Base-by-base conservation (phyloP, 805 yeast genomes). In the Hanseniaspora lachancei region DNA sequence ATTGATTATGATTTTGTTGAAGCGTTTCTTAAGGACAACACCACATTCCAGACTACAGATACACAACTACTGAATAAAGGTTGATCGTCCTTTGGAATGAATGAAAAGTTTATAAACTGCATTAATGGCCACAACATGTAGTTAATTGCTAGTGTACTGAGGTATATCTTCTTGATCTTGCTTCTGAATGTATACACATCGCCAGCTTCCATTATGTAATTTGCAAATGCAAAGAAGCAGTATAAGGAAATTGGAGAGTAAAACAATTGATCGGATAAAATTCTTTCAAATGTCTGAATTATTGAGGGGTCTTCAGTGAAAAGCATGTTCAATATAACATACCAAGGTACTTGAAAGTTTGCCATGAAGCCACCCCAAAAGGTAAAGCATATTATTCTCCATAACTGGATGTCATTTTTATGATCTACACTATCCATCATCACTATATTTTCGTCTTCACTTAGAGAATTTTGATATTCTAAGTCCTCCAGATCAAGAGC, bases 31-130 rank as follows among this genome's bases (percentile, higher is more conserved):
- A 86, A 80, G 0, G 95, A 88, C 50, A 91, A 71, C 70, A 85
- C 89, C 54, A 96, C 89, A 66, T 93, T 91, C 97, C 98, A 91
- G 39, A 91, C 71, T 20, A 91, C 95, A 32, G 95, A 91, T 6
- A 93, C 73, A 20, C 86, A 73, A 9, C 93, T 84, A 55, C 95
- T 82, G 66, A 93, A 91, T 0, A 97, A 96, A 5, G 91, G 95
- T 68, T 91, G 97, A 61, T 81, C 77, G 58, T 74, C 74, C 58
- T 79, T 74, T 1, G 91, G 91, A 68, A 86, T 77, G 2, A 83
- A 64, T 55, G 82, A 72, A 61, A 86, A 86, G 62, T 86, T 86
- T 60, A 85, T 71, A 59, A 86, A 81, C 62, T 86, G 95, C 21
- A 84, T 89, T 10, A 86, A 78, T 54, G 87, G 86, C 95, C 95